Evolutionary conservation across 2,329 filamentous ascomycete genomes (phyloP).

Genomic region (Verticillium dahliae): DNA sequence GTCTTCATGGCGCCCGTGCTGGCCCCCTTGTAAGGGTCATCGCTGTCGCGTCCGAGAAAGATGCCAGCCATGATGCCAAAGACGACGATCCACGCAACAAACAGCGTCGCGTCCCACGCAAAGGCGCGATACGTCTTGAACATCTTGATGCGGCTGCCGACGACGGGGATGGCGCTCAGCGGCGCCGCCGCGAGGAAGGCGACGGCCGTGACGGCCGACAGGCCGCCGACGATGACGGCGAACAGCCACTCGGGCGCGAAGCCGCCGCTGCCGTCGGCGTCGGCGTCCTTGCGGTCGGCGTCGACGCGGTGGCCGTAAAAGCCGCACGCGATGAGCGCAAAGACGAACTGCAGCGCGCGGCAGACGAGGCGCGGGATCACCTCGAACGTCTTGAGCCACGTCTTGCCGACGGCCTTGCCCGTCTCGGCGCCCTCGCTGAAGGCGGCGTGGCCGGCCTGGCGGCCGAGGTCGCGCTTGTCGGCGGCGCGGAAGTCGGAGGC

Average conservation of each 20-base stretch:
- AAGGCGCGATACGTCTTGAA: conserved; percentile 36
- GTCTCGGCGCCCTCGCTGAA: conserved; percentile 26
- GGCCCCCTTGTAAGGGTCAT: conserved; percentile 39
- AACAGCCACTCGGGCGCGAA: conserved; percentile 56
- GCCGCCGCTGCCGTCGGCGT: conserved; percentile 11
- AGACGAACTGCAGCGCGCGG: conserved; percentile 62
- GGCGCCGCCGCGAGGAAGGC: conserved; percentile 31
- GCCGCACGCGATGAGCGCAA: conserved; percentile 61
- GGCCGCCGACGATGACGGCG: conserved; percentile 50
- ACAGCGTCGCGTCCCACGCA: conserved; percentile 35
- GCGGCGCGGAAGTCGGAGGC: conserved; percentile 22
- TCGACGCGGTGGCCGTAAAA: conserved; percentile 61
- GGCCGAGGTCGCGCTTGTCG: conserved; percentile 25
- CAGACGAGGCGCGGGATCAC: conserved; percentile 42
- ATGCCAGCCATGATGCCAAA: conserved; percentile 69
- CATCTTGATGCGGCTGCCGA: conserved; percentile 24
- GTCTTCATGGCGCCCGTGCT: conserved; percentile 53
- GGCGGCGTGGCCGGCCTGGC: conserved; percentile 22
- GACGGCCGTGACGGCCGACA: conserved; percentile 46
- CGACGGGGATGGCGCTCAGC: conserved; percentile 21
- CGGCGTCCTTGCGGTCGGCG: conserved; percentile 26
- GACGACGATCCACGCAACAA: conserved; percentile 53
- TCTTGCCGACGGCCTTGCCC: conserved; percentile 35
- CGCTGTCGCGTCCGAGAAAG: conserved; percentile 55
- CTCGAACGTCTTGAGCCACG: conserved; percentile 39